phyloP scores from a whole-genome alignment of 805 yeast species.

The Teunomyces panamensis region DNA sequence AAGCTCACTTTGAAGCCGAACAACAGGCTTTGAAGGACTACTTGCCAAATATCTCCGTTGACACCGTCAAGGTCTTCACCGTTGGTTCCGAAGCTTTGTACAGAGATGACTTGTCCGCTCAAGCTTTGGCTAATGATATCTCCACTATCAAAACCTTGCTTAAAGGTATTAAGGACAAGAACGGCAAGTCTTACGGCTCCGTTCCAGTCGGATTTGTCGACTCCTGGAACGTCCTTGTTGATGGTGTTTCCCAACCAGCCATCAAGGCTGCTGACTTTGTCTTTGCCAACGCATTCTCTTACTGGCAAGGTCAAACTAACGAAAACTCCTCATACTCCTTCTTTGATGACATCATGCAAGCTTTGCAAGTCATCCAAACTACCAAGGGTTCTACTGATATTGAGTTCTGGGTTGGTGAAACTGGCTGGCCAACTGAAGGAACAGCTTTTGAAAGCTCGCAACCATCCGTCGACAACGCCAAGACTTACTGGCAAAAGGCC shows the following conservation, averaged over 20 bases:
- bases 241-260: slow-evolving; percentile 67
- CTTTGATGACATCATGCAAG: slow-evolving; percentile 97
- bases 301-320: slow-evolving; percentile 97
- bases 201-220: slow-evolving; percentile 90
- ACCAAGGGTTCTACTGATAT: slow-evolving; percentile 84
- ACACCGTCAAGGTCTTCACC: slow-evolving; percentile 69
- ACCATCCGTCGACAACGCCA: slow-evolving; percentile 75
- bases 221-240: slow-evolving; percentile 91
- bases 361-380: slow-evolving; percentile 82
- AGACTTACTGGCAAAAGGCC: slow-evolving; percentile 79
- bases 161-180: slow-evolving; percentile 63
- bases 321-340: slow-evolving; percentile 83
- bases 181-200: slow-evolving; percentile 72
- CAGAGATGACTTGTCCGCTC: slow-evolving; percentile 81
- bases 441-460: slow-evolving; percentile 60
- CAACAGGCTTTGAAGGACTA: slow-evolving; percentile 64
- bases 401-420: slow-evolving; percentile 94
- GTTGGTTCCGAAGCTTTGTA: slow-evolving; percentile 97
- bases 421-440: slow-evolving; percentile 96
- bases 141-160: slow-evolving; percentile 58
- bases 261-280: slow-evolving; percentile 80
- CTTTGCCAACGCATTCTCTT: slow-evolving; percentile 93
- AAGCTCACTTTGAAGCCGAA: slow-evolving; percentile 71
- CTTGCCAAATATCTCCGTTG: slow-evolving; percentile 69
- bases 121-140: slow-evolving; percentile 68